Evolutionary conservation across 2,329 filamentous ascomycete genomes (phyloP).

Genomic region (Aspergillus sp.): DNA sequence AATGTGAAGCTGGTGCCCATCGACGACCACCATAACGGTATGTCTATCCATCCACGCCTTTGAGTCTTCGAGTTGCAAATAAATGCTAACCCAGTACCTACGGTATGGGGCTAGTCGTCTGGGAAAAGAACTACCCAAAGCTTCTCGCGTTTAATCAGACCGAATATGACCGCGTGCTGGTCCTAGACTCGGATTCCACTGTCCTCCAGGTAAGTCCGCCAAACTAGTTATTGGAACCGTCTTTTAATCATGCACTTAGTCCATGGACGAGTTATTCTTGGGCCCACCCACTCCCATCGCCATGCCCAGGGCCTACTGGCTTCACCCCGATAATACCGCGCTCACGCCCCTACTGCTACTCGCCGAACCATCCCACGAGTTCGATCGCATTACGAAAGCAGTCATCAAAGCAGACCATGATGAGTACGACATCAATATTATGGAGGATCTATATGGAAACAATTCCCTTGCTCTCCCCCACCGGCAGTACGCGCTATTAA

Average conservation of each 20-base stretch:
- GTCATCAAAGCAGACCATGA: conserved; percentile 24
- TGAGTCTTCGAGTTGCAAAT: neutral
- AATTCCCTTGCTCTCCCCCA: conserved; percentile 60
- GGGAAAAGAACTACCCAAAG: conserved; percentile 64
- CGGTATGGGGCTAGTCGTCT: conserved; percentile 43
- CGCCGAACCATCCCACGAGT: conserved; percentile 56
- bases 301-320: conserved; percentile 69
- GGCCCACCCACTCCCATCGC: conserved; percentile 59
- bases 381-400: conserved; percentile 40
- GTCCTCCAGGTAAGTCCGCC: conserved; percentile 42
- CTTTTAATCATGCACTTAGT: conserved; percentile 28
- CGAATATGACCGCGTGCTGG: conserved; percentile 56
- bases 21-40: conserved; percentile 8
- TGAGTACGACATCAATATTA: conserved; percentile 63
- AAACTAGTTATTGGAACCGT: no score
- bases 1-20: conserved; percentile 48
- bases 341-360: conserved; percentile 61
- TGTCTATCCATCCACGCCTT: neutral
- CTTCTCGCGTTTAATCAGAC: conserved; percentile 66
- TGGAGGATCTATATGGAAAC: conserved; percentile 59
- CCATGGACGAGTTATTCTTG: conserved; percentile 69
- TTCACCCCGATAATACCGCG: conserved; percentile 50
- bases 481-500: conserved; percentile 57
- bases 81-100: neutral
- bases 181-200: conserved; percentile 62